Conservation (phyloP, 352 stramenopile genomes). For the Blastocystis sp. region DNA sequence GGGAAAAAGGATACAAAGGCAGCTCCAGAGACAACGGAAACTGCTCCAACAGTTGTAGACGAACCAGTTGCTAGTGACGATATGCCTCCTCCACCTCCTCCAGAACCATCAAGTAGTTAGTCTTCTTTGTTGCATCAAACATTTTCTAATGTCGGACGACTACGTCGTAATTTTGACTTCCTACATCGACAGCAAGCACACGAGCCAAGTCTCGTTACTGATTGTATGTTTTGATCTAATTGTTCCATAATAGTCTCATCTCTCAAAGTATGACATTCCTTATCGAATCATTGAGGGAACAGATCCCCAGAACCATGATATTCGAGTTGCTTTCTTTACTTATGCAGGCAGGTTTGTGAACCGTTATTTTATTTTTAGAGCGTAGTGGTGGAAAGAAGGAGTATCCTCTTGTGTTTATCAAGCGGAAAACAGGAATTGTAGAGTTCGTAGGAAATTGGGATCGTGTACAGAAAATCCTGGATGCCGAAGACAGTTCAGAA, state of each 20-base stretch:
- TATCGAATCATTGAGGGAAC: neutral
- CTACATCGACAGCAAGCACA: neutral
- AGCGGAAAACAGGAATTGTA: neutral
- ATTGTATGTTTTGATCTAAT: neutral
- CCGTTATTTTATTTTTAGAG: neutral
- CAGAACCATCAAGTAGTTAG: no score
- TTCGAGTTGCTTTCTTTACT: neutral
- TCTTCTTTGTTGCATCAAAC: neutral
- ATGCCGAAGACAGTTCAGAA: neutral
- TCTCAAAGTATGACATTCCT: neutral
- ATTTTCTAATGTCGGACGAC: neutral
- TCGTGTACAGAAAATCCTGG: neutral
- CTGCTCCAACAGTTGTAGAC: neutral
- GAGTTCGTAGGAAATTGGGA: constrained; percentile 5
- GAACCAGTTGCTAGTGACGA: neutral
- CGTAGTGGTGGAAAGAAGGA: neutral
- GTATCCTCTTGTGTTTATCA: neutral
- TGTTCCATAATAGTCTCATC: neutral
- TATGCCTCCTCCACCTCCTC: no score
- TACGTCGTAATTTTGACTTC: neutral
- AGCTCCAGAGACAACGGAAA: neutral
- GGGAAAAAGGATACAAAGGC: neutral
- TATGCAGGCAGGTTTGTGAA: neutral
- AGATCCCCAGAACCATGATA: neutral
- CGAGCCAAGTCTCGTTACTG: neutral